phyloP scores from a whole-genome alignment of 768 basidiomycete genomes.

The Termitomyces sp. region DNA sequence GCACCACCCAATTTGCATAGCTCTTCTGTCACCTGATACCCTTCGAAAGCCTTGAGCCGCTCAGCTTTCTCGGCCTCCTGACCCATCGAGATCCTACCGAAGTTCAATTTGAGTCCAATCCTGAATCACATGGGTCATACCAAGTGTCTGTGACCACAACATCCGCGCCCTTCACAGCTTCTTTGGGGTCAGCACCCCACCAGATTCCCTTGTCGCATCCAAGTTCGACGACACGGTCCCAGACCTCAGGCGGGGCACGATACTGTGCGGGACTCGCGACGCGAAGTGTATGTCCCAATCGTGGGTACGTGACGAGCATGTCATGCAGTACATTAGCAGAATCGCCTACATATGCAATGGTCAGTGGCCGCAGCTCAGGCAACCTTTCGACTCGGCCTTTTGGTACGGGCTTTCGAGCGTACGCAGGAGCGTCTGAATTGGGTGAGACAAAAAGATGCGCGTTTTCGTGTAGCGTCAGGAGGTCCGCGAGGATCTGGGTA shows the following conservation, averaged over 20 bases:
- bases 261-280: constrained; percentile 79
- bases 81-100: constrained; percentile 93
- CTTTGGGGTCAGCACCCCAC: constrained; percentile 75
- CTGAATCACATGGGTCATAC: constrained; percentile 34
- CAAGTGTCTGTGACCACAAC: constrained; percentile 98
- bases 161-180: constrained; percentile 86
- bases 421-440: neutral
- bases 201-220: constrained; percentile 66
- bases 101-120: neutral
- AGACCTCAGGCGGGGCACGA: constrained; percentile 66
- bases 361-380: constrained; percentile 66
- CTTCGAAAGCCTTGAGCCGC: constrained; percentile 78
- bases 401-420: neutral
- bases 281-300: constrained; percentile 81
- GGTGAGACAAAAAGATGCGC: constrained; percentile 43
- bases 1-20: constrained; percentile 80
- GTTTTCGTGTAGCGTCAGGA: constrained; percentile 84
- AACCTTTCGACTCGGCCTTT: constrained; percentile 17
- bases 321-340: constrained; percentile 94
- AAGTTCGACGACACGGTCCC: constrained; percentile 74
- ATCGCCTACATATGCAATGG: constrained; percentile 91
- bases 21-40: constrained; percentile 91
- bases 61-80: constrained; percentile 92
- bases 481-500: constrained; percentile 89
- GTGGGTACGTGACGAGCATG: constrained; percentile 93